Evolutionary conservation across 1,284 basidiomycete genomes (phyloP).

Genomic region (Cutaneotrichosporon cutaneum): DNA sequence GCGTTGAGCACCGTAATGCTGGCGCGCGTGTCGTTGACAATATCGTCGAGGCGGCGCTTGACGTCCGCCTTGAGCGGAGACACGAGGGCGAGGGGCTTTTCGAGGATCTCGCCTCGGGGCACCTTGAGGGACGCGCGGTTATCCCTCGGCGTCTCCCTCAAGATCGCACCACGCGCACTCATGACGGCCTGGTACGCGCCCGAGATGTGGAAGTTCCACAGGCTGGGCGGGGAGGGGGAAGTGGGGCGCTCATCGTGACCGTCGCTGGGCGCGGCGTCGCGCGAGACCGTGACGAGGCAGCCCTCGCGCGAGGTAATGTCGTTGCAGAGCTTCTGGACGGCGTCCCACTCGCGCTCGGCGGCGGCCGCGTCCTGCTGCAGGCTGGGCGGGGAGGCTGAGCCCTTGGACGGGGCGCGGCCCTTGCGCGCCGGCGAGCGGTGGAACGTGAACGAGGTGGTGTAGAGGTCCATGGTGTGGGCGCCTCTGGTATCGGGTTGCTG

Average conservation of each 20-base stretch:
- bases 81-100: conserved; percentile 65
- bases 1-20: conserved; percentile 72
- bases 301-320: conserved; percentile 76
- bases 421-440: conserved; percentile 20
- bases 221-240: conserved; percentile 13
- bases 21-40: conserved; percentile 81
- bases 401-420: conserved; percentile 18
- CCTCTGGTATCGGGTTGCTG: not conserved
- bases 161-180: conserved; percentile 78
- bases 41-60: conserved; percentile 81
- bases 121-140: conserved; percentile 84
- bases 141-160: conserved; percentile 85
- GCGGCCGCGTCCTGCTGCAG: conserved; percentile 28
- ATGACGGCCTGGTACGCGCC: conserved; percentile 92
- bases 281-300: conserved; percentile 75
- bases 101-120: conserved; percentile 86
- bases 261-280: conserved; percentile 51
- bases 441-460: conserved; percentile 70
- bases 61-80: conserved; percentile 85
- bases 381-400: conserved; percentile 33
- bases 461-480: conserved; percentile 79
- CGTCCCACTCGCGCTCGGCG: conserved; percentile 57
- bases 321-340: conserved; percentile 75
- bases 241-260: conserved; percentile 8
- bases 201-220: conserved; percentile 85